phyloP scores from a whole-genome alignment of 768 basidiomycete species.

The Mycena haematopus region DNA sequence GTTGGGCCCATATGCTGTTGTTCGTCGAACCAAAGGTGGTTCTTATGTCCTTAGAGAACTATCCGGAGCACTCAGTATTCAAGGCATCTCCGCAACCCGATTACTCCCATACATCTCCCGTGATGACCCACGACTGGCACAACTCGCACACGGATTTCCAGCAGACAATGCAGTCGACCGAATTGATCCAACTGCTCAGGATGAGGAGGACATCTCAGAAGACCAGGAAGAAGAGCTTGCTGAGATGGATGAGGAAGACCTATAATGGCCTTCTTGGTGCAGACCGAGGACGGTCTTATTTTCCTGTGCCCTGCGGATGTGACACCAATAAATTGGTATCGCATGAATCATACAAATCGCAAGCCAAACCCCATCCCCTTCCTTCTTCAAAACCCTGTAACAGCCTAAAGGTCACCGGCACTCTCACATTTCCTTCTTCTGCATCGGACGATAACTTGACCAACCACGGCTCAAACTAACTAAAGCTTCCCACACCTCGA shows the following conservation, averaged over 20 bases:
- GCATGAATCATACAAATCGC: too few relatives aligned
- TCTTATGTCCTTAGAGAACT: slow-evolving; percentile 13
- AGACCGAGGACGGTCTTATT: neutral
- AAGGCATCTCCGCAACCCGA: slow-evolving; percentile 1
- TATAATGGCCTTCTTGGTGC: neutral
- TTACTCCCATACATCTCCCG: slow-evolving; percentile 6
- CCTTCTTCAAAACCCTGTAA: too few relatives aligned
- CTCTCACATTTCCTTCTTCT: too few relatives aligned
- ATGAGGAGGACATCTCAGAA: neutral
- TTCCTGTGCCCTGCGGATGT: neutral
- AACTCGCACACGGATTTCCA: neutral
- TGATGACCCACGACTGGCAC: neutral
- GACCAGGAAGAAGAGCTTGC: neutral
- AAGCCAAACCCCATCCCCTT: too few relatives aligned
- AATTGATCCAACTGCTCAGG: neutral
- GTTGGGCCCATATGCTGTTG: slow-evolving; percentile 12
- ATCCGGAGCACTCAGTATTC: slow-evolving; percentile 6
- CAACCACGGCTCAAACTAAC: too few relatives aligned
- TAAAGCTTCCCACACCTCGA: too few relatives aligned
- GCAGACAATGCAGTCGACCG: neutral
- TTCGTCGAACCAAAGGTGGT: slow-evolving; percentile 5
- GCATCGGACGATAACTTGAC: too few relatives aligned
- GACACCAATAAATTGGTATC: neutral
- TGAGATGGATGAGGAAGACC: neutral
- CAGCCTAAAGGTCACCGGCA: too few relatives aligned